Evolutionary conservation across 1,284 basidiomycete species (phyloP), one percentile per base, ranked within the genome.

Genomic region (Agroathelia rolfsii): DNA sequence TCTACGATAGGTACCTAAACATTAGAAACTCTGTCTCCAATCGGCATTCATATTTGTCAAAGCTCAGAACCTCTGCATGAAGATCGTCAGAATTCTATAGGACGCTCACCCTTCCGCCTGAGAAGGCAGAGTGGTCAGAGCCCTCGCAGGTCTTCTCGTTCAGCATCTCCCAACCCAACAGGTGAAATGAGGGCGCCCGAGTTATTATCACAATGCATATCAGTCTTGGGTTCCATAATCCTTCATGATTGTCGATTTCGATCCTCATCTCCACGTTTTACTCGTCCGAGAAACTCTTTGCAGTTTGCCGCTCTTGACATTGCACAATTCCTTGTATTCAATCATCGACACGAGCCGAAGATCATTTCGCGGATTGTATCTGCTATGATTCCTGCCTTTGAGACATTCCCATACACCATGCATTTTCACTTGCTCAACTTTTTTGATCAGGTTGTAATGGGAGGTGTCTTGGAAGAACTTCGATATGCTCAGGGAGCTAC

Each of bases 211-310:
- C 59, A 66, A 33, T 79, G 75, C 47, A 66, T 83, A n/a, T 64
- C 66, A 10, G 50, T 76, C 23, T 59, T 84, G 8, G 58, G 65
- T 3, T 79, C 79, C 2, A 55, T 84, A 9, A 59, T 82, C 13
- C 51, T 58, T 3, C 76, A 82, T 38, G 80, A 84, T 45, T 81
- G 78, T 49, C 73, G 78, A 3, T 81, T 68, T 50, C 66, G 66
- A 41, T 62, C 69, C 3, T 52, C 63, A 9, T 60, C 56, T 16
- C 68, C 74, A 11, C 65, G 73, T 7, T 74, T 74, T 5, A 61
- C 59, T 0, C 64, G 69, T 19, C 80, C 80, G 9, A 74, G 77
- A 2, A 71, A 80, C 45, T 61, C 77, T 3, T 52, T 84, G 18
- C 80, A 84, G 44, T 64, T 68, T 3, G 46, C 76, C 21, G 66